Evolutionary conservation across 2,329 filamentous ascomycete species (phyloP).

Genomic region (Stemphylium lycopersici): DNA sequence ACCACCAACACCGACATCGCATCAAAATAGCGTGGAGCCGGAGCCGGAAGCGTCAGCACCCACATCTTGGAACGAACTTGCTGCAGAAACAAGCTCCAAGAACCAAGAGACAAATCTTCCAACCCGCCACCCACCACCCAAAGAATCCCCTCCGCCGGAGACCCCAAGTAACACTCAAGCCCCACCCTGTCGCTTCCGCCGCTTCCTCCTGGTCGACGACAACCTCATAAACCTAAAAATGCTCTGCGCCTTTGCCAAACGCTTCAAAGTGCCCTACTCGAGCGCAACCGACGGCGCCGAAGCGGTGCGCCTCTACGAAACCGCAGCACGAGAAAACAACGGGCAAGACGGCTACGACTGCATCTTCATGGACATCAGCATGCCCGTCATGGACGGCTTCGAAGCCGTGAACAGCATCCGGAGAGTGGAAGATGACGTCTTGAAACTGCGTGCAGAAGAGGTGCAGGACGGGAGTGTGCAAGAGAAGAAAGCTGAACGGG

Average conservation of each 20-base stretch:
- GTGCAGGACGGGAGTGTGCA: neutral
- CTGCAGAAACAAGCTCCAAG: no score
- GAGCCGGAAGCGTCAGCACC: neutral
- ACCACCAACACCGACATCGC: neutral
- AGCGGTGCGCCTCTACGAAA: constrained; percentile 29
- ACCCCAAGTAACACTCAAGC: neutral
- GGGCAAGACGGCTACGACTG: constrained; percentile 18
- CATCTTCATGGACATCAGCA: constrained; percentile 42
- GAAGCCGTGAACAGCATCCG: constrained; percentile 33
- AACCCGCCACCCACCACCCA: neutral
- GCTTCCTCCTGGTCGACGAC: constrained; percentile 45
- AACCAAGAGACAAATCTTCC: no score
- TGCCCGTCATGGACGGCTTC: constrained; percentile 43
- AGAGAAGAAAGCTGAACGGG: neutral
- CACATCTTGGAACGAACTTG: no score
- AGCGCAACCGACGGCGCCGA: constrained; percentile 35
- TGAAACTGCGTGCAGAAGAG: neutral
- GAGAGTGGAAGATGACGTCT: constrained; percentile 21
- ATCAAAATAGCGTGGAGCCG: neutral
- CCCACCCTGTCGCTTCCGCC: constrained; percentile 6
- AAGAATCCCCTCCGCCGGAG: neutral
- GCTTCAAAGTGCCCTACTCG: constrained; percentile 18
- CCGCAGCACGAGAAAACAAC: constrained; percentile 2
- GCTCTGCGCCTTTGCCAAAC: constrained; percentile 31
- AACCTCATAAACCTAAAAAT: constrained; percentile 45